A percentile compares a stretch with the other conserved stretches of the same genome.
Conservation (phyloP, 2,329 filamentous ascomycete genomes). For the Claviceps maximensis region DNA sequence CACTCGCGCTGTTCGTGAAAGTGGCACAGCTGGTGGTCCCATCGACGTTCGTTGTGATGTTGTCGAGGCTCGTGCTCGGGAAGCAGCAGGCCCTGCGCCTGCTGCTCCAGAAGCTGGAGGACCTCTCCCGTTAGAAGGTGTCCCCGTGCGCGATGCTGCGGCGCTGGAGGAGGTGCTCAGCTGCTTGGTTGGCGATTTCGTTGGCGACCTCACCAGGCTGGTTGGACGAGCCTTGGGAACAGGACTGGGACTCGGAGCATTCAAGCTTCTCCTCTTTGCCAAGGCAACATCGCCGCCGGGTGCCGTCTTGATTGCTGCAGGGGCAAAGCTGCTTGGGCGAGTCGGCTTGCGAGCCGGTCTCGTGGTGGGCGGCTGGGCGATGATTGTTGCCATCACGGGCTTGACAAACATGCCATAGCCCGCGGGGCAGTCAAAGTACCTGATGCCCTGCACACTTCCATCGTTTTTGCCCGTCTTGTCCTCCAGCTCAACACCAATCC, state of each 20-base stretch:
- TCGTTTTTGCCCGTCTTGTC: conserved; percentile 83
- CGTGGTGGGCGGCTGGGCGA: conserved; percentile 33
- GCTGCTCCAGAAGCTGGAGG: conserved; percentile 20
- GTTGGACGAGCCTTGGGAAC: conserved; percentile 44
- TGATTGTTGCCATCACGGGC: conserved; percentile 50
- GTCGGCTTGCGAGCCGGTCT: conserved; percentile 26
- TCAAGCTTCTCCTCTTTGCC: conserved; percentile 53
- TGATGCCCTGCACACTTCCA: conserved; percentile 73
- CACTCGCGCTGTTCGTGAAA: conserved; percentile 29
- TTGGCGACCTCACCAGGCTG: conserved; percentile 54
- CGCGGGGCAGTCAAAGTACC: conserved; percentile 78
- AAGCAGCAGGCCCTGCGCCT: conserved; percentile 16
- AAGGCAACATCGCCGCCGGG: conserved; percentile 36
- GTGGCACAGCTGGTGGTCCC: conserved; percentile 47
- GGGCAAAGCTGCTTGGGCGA: conserved; percentile 37
- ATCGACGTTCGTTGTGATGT: conserved; percentile 48
- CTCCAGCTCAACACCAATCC: conserved; percentile 82
- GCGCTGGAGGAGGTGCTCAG: conserved; percentile 42
- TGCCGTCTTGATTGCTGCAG: conserved; percentile 25
- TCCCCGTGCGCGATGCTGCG: conserved; percentile 49
- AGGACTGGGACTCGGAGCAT: conserved; percentile 61
- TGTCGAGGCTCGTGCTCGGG: conserved; percentile 43
- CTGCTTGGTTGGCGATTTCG: conserved; percentile 70
- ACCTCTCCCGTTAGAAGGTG: conserved; percentile 43
- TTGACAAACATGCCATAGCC: conserved; percentile 75